These are phyloP conservation scores for Hyphopichia homilentoma DNA, from an alignment of 805 yeast genomes.

Conservation along the genomic window DNA sequence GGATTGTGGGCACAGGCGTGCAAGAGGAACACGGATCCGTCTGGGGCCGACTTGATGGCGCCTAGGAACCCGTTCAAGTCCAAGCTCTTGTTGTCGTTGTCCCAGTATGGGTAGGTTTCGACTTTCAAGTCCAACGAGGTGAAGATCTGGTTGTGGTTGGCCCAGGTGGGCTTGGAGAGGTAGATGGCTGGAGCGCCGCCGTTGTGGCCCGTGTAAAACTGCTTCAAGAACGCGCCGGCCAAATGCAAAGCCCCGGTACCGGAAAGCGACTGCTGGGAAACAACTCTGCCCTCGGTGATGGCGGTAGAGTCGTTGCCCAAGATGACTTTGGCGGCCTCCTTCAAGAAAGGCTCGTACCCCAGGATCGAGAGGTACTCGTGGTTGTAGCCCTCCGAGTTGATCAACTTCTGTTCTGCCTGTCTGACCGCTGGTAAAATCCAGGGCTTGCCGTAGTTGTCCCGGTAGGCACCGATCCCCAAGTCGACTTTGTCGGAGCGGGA, in stretches of 20 bases:
- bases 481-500: constrained; percentile 68
- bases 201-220: constrained; percentile 40
- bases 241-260: constrained; percentile 92
- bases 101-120: constrained; percentile 82
- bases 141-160: constrained; percentile 87
- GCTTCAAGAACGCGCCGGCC: constrained; percentile 67
- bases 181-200: constrained; percentile 50
- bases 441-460: constrained; percentile 67
- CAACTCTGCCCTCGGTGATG: constrained; percentile 43
- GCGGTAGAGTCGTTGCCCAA: constrained; percentile 59
- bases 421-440: constrained; percentile 69
- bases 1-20: constrained; percentile 99
- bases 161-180: constrained; percentile 94
- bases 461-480: constrained; percentile 78
- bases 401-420: constrained; percentile 63
- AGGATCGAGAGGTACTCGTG: constrained; percentile 88
- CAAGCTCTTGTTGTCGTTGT: constrained; percentile 62
- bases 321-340: constrained; percentile 70
- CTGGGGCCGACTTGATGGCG: constrained; percentile 62
- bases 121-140: constrained; percentile 63
- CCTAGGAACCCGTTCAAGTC: constrained; percentile 65
- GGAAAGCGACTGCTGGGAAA: constrained; percentile 72
- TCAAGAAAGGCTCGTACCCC: constrained; percentile 66
- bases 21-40: constrained; percentile 73
- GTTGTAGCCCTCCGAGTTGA: constrained; percentile 57